These are phyloP conservation scores for Aureobasidium sp. DNA, from an alignment of 2,329 filamentous ascomycete species.

Conservation along the genomic window DNA sequence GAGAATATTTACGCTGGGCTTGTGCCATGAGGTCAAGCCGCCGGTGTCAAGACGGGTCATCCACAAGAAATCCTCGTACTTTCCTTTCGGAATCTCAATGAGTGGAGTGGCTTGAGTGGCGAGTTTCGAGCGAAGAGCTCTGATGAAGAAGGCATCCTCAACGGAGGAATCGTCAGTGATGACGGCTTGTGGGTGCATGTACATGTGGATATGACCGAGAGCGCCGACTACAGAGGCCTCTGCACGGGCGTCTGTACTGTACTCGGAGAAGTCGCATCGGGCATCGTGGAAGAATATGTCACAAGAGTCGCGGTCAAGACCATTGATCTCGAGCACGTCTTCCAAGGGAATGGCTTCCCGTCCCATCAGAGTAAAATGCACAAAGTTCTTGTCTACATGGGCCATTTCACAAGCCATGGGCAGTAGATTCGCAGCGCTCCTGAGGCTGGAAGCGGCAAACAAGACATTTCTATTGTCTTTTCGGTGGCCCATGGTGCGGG, in stretches of 20 bases:
- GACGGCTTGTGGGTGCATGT: slow-evolving; percentile 69
- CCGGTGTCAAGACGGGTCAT: slow-evolving; percentile 67
- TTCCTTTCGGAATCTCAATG: slow-evolving; percentile 64
- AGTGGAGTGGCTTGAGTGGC: slow-evolving; percentile 51
- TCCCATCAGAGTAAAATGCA: slow-evolving; percentile 77
- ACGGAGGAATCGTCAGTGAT: slow-evolving; percentile 60
- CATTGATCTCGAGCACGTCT: slow-evolving; percentile 69
- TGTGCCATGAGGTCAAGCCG: slow-evolving; percentile 71
- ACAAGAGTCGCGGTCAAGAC: slow-evolving; percentile 61
- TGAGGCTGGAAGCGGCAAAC: slow-evolving; percentile 69
- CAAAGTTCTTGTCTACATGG: slow-evolving; percentile 57
- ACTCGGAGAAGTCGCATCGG: slow-evolving; percentile 63
- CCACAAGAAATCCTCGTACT: slow-evolving; percentile 63
- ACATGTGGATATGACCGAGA: slow-evolving; percentile 63
- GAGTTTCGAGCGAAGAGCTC: slow-evolving; percentile 52
- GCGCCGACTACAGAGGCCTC: slow-evolving; percentile 57
- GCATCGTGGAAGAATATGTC: slow-evolving; percentile 64
- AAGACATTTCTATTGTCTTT: slow-evolving; percentile 62
- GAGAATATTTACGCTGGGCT: slow-evolving; percentile 70
- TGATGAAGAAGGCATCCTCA: slow-evolving; percentile 64
- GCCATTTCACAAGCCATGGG: slow-evolving; percentile 87
- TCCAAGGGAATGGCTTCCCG: slow-evolving; percentile 62
- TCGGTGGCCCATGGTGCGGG: slow-evolving; percentile 46
- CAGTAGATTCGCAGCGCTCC: slow-evolving; percentile 64
- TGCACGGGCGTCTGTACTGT: slow-evolving; percentile 65